Evolutionary conservation across 192 early-diverging fungal genomes (phyloP).

Genomic region (Spizellomyces sp.): DNA sequence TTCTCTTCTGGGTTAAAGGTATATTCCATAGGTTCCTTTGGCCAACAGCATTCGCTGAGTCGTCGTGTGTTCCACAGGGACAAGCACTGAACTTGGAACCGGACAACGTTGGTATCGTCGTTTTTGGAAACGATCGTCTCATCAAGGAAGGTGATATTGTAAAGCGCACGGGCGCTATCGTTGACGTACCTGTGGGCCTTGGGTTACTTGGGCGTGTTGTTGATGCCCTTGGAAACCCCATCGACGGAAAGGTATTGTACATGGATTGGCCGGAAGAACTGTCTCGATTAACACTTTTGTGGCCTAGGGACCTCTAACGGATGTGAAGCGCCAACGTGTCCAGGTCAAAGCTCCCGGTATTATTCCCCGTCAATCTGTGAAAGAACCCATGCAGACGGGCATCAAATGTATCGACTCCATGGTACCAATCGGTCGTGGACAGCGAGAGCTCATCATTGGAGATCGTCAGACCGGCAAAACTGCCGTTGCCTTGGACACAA

Average conservation of each 20-base stretch:
- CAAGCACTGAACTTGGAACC: slow-evolving; percentile 99
- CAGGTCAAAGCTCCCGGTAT: slow-evolving; percentile 99
- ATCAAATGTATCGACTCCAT: slow-evolving; percentile 99
- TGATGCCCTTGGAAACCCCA: slow-evolving; percentile 98
- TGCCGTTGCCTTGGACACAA: slow-evolving; percentile 97
- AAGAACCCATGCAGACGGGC: slow-evolving; percentile 99
- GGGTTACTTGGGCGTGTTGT: slow-evolving; percentile 98
- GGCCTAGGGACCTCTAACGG: slow-evolving; percentile 79
- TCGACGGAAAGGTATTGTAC: slow-evolving; percentile 83
- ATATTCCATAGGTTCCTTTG: slow-evolving; percentile 13
- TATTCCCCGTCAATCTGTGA: slow-evolving; percentile 98
- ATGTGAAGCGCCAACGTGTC: slow-evolving; percentile 85
- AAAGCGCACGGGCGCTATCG: slow-evolving; percentile 98
- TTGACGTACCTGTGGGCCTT: slow-evolving; percentile 95
- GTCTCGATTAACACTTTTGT: neutral
- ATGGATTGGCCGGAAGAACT: slow-evolving; percentile 4
- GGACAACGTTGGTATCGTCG: slow-evolving; percentile 99
- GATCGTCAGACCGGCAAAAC: slow-evolving; percentile 99
- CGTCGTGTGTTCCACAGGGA: slow-evolving; percentile 60
- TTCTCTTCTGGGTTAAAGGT: slow-evolving; percentile 99
- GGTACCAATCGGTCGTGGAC: slow-evolving; percentile 99
- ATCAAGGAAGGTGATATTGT: slow-evolving; percentile 99
- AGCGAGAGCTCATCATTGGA: slow-evolving; percentile 99
- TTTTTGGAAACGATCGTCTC: slow-evolving; percentile 99
- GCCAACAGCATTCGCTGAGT: neutral